Evolutionary conservation across 345 rosid genomes (phyloP).

Genomic region (Combretum micranthum): DNA sequence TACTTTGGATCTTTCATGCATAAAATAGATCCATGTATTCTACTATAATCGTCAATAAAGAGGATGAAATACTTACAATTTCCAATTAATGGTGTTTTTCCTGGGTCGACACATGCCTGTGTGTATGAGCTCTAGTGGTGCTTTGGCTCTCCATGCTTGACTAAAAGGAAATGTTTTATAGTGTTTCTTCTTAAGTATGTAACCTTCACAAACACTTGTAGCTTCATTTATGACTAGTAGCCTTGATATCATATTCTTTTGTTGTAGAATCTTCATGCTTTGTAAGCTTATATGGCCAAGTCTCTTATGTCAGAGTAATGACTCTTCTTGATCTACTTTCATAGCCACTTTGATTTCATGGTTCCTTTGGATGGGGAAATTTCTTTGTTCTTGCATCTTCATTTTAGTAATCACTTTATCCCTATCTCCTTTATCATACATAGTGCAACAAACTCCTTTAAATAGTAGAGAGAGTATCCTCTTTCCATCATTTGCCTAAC

Average conservation of each 20-base stretch:
- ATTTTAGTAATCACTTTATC: neutral
- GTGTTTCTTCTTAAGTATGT: too few relatives aligned
- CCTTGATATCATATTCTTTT: neutral
- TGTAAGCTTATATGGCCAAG: neutral
- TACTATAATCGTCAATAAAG: too few relatives aligned
- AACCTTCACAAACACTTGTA: too few relatives aligned
- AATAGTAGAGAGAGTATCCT: neutral
- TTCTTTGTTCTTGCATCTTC: neutral
- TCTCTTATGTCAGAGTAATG: conserved; percentile 1
- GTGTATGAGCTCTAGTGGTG: neutral
- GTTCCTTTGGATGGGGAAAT: neutral
- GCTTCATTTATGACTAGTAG: neutral
- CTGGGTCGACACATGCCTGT: neutral
- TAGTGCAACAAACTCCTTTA: neutral
- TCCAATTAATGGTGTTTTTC: neutral
- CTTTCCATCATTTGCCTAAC: conserved; percentile 1
- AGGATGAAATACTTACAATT: too few relatives aligned
- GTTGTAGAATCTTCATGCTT: too few relatives aligned
- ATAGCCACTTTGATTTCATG: neutral
- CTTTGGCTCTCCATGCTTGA: too few relatives aligned
- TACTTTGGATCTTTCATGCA: too few relatives aligned
- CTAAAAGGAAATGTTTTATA: too few relatives aligned
- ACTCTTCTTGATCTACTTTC: neutral
- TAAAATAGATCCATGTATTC: too few relatives aligned
- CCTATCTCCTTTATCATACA: neutral